Evolutionary conservation across 2,329 filamentous ascomycete species (phyloP), one percentile per base, ranked within the genome.

Genomic region (Phyllosticta citriasiana): DNA sequence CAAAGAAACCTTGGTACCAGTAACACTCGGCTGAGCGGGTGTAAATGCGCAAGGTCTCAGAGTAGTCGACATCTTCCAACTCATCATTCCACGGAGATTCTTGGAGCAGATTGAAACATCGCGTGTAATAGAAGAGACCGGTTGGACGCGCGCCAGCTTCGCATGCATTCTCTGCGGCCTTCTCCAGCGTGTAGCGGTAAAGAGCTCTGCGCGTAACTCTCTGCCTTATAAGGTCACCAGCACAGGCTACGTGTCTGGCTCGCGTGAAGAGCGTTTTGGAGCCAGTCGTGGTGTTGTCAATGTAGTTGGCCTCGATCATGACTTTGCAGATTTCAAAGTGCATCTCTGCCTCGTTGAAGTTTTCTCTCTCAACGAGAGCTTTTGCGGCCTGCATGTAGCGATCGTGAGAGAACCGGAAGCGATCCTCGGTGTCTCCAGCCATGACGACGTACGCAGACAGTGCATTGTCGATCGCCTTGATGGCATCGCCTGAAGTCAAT

Each of bases 291-390:
- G 83, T 78, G 63, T 91, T 85, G 7, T 67, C 63, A 25, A 82
- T 74, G 7, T 78, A 76, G 24, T 77, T 84, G 67, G 91, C 87
- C 66, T 88, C 88, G 72, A 92, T 84, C 65, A 97, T 83, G 0
- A 87, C 88, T 69, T 90, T 87, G 0, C 89, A 88, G 67, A 97
- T 90, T 54, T 91, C 85, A 67, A 92, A 97, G 73, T 97, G 91
- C 92, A 97, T 97, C 67, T 88, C 88, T 22, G 82, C 78, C 24
- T 82, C 77, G 60, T 88, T 85, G 57, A 76, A 78, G 68, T 84
- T 85, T 69, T 92, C 86, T 64, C 83, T 84, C 14, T 62, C 60
- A 57, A 96, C 58, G 2, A 69, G 63, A 6, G 63, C 66, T 14
- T 83, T 79, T 5, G 90, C 86, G 16, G 89, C 90, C 70, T 88